Evolutionary conservation across 768 basidiomycete species (phyloP), one percentile per base, ranked within the genome.

Genomic region (Lactifluus piperatus): DNA sequence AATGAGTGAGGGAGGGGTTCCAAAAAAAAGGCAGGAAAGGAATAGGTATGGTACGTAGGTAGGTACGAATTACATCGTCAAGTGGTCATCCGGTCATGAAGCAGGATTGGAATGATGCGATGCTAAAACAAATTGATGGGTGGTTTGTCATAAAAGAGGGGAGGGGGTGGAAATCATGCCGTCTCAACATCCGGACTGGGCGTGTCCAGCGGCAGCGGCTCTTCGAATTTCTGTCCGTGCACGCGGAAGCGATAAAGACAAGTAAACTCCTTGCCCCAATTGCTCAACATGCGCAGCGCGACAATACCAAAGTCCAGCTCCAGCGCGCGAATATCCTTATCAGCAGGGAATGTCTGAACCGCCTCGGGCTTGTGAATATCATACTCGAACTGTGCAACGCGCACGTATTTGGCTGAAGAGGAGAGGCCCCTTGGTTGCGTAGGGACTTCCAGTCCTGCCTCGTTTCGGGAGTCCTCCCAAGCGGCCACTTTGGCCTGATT

Each of bases 241-340:
- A 90, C 87, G 44, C 90, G 80, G 73, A 92, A 75, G 45, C 90
- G 83, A 71, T 93, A 98, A 39, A 98, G 71, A 71, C 95, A 98
- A 0, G 94, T 97, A 69, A 80, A 91, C 57, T 86, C 83, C 6
- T 78, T 76, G 43, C 94, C 95, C 86, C 93, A 97, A 69, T 97
- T 98, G 68, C 76, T 87, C 72, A 83, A 78, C 65, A 98, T 76
- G 62, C 81, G 75, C 68, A 97, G 76, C 60, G 86, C 83, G 27
- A 97, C 88, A 53, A 95, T 75, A 2, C 90, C 90, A 66, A 95
- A 87, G 70, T 94, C 91, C 43, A 97, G 74, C 8, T 79, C 85
- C 8, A 94, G 77, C 7, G 81, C 81, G 57, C 73, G 76, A 36
- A 94, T 77, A 54, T 86, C 85, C 56, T 73, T 64, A 0, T 70